A percentile compares a stretch with the other conserved stretches of the same genome.
Conservation (phyloP, 352 stramenopile species). For the Nothophytophthora sp. region DNA sequence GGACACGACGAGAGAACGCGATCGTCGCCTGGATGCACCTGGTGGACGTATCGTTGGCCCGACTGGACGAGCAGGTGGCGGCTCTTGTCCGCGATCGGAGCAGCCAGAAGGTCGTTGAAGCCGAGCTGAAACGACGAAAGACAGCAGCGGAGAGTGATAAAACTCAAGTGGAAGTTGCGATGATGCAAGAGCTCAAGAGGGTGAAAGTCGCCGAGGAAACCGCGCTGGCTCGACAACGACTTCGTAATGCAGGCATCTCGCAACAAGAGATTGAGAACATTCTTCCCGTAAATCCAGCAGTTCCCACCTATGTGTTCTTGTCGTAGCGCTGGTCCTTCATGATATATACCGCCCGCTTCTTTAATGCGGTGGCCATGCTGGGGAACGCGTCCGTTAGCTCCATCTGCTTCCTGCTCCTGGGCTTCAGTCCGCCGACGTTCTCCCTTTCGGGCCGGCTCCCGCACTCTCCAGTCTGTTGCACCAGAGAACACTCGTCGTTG, state of each 20-base stretch:
- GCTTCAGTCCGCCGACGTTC: conserved; percentile 42
- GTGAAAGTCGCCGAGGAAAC: conserved; percentile 23
- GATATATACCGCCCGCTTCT: no score
- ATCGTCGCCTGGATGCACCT: conserved; percentile 28
- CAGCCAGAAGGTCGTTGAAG: conserved; percentile 5
- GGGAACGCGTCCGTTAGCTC: no score
- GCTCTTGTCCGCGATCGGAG: conserved; percentile 10
- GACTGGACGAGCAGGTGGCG: conserved; percentile 10
- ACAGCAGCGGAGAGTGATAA: conserved; percentile 12
- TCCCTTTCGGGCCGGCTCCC: no score
- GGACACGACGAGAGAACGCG: conserved; percentile 14
- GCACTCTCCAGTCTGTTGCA: no score
- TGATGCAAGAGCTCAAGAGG: conserved; percentile 16
- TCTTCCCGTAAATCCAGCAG: conserved; percentile 23
- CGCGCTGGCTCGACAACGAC: conserved; percentile 19
- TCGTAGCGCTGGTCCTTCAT: no score
- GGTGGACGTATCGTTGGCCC: conserved; percentile 14
- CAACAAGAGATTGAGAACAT: conserved; percentile 28
- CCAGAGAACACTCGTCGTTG: no score
- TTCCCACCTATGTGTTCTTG: no score
- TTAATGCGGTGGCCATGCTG: no score
- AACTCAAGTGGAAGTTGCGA: conserved; percentile 4
- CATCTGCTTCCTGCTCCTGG: conserved; percentile 58
- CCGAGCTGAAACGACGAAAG: conserved; percentile 14
- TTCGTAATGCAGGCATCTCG: conserved; percentile 17